Percentiles rank a stretch among this genome's conserved stretches.
Evolutionary conservation across 2,329 filamentous ascomycete species (phyloP).

Genomic region (Cladorrhinum sp.): DNA sequence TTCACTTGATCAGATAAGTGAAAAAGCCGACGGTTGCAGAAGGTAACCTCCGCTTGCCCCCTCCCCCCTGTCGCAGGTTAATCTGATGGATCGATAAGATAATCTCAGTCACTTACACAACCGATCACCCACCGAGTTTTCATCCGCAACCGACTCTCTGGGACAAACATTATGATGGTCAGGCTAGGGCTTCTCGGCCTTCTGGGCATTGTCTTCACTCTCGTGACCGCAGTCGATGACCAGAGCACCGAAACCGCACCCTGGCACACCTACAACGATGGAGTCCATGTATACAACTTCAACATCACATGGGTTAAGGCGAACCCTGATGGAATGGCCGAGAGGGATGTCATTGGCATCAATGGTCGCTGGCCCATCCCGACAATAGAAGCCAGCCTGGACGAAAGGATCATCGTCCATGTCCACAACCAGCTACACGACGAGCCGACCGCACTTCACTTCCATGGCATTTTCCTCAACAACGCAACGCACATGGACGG

Average conservation of each 20-base stretch:
- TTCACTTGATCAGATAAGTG: constrained; percentile 8
- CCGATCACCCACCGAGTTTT: not conserved
- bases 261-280: constrained; percentile 29
- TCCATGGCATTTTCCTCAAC: constrained; percentile 70
- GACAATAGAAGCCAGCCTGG: constrained; percentile 58
- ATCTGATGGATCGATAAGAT: constrained; percentile 25
- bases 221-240: not conserved
- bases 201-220: not conserved
- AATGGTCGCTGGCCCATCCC: constrained; percentile 76
- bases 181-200: not conserved
- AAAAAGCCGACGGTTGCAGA: not conserved
- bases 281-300: constrained; percentile 60
- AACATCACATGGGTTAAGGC: constrained; percentile 68
- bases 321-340: constrained; percentile 66
- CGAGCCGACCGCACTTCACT: constrained; percentile 62
- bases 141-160: not conserved
- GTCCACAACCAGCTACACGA: constrained; percentile 60
- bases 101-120: not conserved
- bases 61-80: not conserved
- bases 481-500: constrained; percentile 71
- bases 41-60: not conserved
- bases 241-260: not conserved
- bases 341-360: constrained; percentile 70
- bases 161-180: constrained; percentile 2
- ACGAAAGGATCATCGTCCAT: constrained; percentile 60